Evolutionary conservation across 208 protist species (phyloP).

Genomic region (Trichomonas gallinae): DNA sequence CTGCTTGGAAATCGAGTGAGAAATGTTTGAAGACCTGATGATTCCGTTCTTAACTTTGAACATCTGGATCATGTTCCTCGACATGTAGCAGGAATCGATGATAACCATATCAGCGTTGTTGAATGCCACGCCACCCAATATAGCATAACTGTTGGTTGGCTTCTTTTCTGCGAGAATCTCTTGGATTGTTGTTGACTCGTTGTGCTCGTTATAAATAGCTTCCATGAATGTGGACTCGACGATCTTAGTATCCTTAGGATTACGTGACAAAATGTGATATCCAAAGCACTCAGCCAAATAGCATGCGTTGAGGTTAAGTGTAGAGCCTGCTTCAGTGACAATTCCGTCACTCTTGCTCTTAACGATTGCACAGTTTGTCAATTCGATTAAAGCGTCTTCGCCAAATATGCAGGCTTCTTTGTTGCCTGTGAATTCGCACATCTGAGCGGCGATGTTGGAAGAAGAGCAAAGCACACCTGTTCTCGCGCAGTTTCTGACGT

Average conservation of each 20-base stretch:
- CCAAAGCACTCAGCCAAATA: not conserved
- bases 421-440: not conserved
- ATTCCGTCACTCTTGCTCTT: not conserved
- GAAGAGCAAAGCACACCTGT: not conserved
- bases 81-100: not conserved
- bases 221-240: not conserved
- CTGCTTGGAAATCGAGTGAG: not conserved
- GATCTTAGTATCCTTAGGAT: not conserved
- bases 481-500: too few species aligned
- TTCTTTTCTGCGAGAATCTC: not conserved
- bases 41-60: not conserved
- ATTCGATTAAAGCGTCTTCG: not conserved
- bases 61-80: not conserved
- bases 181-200: not conserved
- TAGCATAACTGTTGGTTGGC: not conserved
- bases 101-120: not conserved
- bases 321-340: not conserved
- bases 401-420: not conserved
- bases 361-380: not conserved
- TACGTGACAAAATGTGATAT: not conserved
- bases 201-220: not conserved
- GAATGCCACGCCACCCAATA: not conserved
- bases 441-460: not conserved
- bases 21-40: not conserved
- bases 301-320: not conserved